These are phyloP conservation scores for Backusella sp. DNA, from an alignment of 192 early-diverging fungal species.

Conservation along the genomic window DNA sequence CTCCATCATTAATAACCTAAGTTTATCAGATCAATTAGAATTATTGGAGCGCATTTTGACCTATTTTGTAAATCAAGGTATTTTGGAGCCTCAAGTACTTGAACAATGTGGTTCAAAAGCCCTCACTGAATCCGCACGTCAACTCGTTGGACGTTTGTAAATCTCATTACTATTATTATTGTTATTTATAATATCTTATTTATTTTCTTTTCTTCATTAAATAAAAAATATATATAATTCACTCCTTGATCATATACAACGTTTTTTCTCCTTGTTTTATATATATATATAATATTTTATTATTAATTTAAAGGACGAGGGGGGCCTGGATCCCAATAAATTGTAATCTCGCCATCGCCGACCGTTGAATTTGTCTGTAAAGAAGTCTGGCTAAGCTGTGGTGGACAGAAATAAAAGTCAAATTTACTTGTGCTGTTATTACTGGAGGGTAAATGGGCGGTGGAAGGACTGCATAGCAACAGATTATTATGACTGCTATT, in stretches of 20 bases:
- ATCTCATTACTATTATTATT: not conserved
- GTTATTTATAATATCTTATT: constrained; percentile 8
- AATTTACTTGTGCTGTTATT: not conserved
- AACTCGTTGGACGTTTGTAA: not conserved
- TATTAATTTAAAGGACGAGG: not conserved
- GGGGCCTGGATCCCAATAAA: constrained; percentile 5
- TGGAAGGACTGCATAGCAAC: not conserved
- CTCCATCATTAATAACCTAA: constrained; percentile 22
- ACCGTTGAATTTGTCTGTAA: not conserved
- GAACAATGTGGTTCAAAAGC: constrained; percentile 19
- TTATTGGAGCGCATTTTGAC: constrained; percentile 28
- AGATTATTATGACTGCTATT: not conserved
- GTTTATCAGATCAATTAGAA: constrained; percentile 28
- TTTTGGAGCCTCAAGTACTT: constrained; percentile 24
- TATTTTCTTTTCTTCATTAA: not conserved
- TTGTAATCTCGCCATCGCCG: constrained; percentile 6
- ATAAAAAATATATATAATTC: not conserved
- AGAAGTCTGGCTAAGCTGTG: not conserved
- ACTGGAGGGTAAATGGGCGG: not conserved
- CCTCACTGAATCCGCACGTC: constrained; percentile 22
- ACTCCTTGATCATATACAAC: not conserved
- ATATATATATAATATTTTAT: not conserved
- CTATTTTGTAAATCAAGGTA: constrained; percentile 35
- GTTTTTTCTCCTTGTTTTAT: not conserved
- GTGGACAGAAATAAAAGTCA: not conserved